Conservation (phyloP, 768 basidiomycete genomes). For the Amanita muscaria region DNA sequence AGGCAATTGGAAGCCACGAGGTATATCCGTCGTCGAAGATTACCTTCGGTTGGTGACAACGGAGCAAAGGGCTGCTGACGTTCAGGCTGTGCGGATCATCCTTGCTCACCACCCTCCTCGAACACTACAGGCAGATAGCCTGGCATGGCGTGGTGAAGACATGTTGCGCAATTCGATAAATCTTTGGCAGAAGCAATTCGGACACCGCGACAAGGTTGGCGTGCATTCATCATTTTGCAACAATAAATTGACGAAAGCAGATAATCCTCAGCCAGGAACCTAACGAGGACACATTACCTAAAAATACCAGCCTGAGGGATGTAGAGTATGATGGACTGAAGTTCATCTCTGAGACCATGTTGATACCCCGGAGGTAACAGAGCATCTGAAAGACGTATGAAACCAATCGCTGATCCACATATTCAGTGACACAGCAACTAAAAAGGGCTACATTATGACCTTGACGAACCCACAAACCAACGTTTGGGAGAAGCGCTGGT, state of each 20-base stretch:
- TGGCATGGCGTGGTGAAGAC: conserved; percentile 59
- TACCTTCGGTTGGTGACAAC: conserved; percentile 63
- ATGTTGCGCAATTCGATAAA: conserved; percentile 58
- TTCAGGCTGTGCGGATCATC: conserved; percentile 80
- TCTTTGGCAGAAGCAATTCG: conserved; percentile 82
- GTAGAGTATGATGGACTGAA: conserved; percentile 43
- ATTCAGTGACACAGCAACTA: conserved; percentile 68
- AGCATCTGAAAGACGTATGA: conserved; percentile 1
- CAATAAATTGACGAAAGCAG: conserved; percentile 30
- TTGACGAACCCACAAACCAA: conserved; percentile 75
- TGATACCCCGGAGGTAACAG: conserved; percentile 63
- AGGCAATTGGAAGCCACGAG: conserved; percentile 78
- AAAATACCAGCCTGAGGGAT: conserved; percentile 17
- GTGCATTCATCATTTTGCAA: conserved; percentile 10
- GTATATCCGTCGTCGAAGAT: conserved; percentile 85
- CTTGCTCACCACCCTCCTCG: conserved; percentile 47
- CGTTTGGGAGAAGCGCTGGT: conserved; percentile 78
- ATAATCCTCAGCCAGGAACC: conserved; percentile 73
- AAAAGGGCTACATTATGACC: conserved; percentile 76
- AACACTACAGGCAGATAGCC: conserved; percentile 40
- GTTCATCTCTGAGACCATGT: conserved; percentile 62
- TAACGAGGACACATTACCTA: conserved; percentile 33
- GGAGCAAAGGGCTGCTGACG: conserved; percentile 75
- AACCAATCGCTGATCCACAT: conserved; percentile 3
- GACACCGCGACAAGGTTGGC: conserved; percentile 65